phyloP scores from a whole-genome alignment of 805 yeast genomes.

The Candida pseudoglaebosa region DNA sequence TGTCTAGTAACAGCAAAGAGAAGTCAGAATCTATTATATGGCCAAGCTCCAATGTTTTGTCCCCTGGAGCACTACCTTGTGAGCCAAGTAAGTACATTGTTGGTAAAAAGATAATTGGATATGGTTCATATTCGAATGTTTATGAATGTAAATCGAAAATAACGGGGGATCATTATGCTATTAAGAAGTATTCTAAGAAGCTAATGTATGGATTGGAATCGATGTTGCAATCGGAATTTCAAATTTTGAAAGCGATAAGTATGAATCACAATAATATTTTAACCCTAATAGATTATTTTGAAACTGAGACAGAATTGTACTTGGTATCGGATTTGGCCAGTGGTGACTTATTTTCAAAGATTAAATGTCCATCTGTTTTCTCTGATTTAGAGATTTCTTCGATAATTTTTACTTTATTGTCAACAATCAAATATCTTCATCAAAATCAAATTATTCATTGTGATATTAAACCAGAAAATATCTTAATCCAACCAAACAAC shows the following conservation, averaged over 20 bases:
- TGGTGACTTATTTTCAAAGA: slow-evolving; percentile 64
- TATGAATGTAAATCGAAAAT: slow-evolving; percentile 43
- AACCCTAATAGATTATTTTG: slow-evolving; percentile 65
- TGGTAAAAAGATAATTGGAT: slow-evolving; percentile 31
- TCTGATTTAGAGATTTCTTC: slow-evolving; percentile 45
- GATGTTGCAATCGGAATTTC: slow-evolving; percentile 57
- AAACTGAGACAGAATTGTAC: slow-evolving; percentile 53
- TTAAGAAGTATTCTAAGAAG: slow-evolving; percentile 48
- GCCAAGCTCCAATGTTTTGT: background rate
- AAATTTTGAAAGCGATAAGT: slow-evolving; percentile 49
- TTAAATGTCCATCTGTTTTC: slow-evolving; percentile 42
- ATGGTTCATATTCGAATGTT: slow-evolving; percentile 49
- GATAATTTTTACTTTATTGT: slow-evolving; percentile 46
- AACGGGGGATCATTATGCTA: slow-evolving; percentile 47
- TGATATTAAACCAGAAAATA: slow-evolving; percentile 70
- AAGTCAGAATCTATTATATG: background rate
- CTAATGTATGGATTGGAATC: slow-evolving; percentile 50
- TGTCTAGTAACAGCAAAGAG: no score
- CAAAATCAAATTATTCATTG: slow-evolving; percentile 60
- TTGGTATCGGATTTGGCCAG: slow-evolving; percentile 64
- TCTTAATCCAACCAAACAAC: slow-evolving; percentile 42
- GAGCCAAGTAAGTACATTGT: slow-evolving; percentile 31
- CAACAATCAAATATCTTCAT: slow-evolving; percentile 59
- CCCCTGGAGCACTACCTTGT: background rate
- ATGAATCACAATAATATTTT: slow-evolving; percentile 52